A percentile compares a stretch with the other conserved stretches of the same genome.
phyloP scores from a whole-genome alignment of 1,139 yeast species.

The Chernovozyma aurita region DNA sequence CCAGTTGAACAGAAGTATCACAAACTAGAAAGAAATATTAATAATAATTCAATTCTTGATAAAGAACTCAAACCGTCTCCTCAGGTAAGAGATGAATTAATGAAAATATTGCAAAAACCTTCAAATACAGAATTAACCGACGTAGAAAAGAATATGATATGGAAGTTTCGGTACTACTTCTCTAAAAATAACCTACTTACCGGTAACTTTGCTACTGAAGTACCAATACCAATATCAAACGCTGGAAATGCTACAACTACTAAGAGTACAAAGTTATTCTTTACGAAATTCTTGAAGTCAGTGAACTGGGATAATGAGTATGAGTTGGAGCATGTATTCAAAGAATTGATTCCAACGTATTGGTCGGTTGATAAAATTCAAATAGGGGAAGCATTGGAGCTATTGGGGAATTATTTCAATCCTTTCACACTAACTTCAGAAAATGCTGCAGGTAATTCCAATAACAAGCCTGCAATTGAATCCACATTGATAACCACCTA shows the following conservation, averaged over 20 bases:
- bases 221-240: slow-evolving; percentile 10
- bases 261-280: slow-evolving; percentile 41
- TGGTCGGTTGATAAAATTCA: slow-evolving; percentile 68
- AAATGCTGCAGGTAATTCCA: neutral
- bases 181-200: slow-evolving; percentile 47
- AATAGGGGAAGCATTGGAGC: slow-evolving; percentile 88
- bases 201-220: slow-evolving; percentile 8
- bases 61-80: slow-evolving; percentile 88
- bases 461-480: slow-evolving; percentile 9
- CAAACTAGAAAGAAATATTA: slow-evolving; percentile 71
- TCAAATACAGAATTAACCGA: slow-evolving; percentile 79
- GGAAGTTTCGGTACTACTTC: slow-evolving; percentile 89
- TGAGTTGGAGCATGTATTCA: slow-evolving; percentile 76
- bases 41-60: slow-evolving; percentile 71
- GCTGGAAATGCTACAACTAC: slow-evolving; percentile 7
- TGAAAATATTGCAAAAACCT: slow-evolving; percentile 66
- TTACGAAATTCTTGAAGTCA: slow-evolving; percentile 82
- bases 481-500: slow-evolving; percentile 6
- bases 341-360: slow-evolving; percentile 41
- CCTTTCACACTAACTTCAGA: slow-evolving; percentile 31
- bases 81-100: slow-evolving; percentile 69
- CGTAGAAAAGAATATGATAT: slow-evolving; percentile 80
- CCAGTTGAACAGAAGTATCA: slow-evolving; percentile 89
- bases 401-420: slow-evolving; percentile 68
- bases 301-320: slow-evolving; percentile 83